Conservation (phyloP, 257 asterid species). For the Solanum microdontum region DNA sequence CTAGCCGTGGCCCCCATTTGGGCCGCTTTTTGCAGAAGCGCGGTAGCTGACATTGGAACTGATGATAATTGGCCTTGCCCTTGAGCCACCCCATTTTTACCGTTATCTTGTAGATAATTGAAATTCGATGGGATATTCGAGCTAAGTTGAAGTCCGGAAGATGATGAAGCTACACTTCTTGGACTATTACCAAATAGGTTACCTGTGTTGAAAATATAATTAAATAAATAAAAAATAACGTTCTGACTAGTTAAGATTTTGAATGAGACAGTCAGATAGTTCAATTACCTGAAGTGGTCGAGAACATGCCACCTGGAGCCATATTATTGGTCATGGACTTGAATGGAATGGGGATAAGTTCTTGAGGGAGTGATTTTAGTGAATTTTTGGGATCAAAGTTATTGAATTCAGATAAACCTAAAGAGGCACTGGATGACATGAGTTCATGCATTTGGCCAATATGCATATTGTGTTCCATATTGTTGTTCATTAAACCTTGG, state of each 20-base stretch:
- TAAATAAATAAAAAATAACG: neutral
- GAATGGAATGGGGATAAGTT: slow-evolving; percentile 54
- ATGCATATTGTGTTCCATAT: slow-evolving; percentile 22
- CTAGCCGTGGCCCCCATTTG: slow-evolving; percentile 77
- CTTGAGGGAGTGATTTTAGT: slow-evolving; percentile 47
- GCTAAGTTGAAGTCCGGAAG: slow-evolving; percentile 77
- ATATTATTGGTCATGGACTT: slow-evolving; percentile 58
- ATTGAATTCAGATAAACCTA: slow-evolving; percentile 45
- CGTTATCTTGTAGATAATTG: slow-evolving; percentile 33
- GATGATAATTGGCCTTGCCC: slow-evolving; percentile 23
- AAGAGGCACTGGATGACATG: slow-evolving; percentile 33
- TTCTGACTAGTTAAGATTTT: neutral
- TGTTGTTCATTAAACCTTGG: slow-evolving; percentile 32
- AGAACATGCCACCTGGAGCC: slow-evolving; percentile 47
- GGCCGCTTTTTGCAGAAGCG: slow-evolving; percentile 72
- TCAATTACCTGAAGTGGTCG: slow-evolving; percentile 19
- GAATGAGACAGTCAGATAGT: neutral
- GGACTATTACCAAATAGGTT: slow-evolving; percentile 50
- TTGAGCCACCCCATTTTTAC: slow-evolving; percentile 2
- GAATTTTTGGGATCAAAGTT: slow-evolving; percentile 30
- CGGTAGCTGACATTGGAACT: slow-evolving; percentile 80
- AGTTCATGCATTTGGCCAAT: slow-evolving; percentile 38
- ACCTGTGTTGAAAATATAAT: neutral
- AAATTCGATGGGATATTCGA: slow-evolving; percentile 41
- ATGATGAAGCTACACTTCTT: slow-evolving; percentile 38